These are phyloP conservation scores for Ceratocystis destructans DNA, from an alignment of 2,329 filamentous ascomycete species.

Conservation along the genomic window DNA sequence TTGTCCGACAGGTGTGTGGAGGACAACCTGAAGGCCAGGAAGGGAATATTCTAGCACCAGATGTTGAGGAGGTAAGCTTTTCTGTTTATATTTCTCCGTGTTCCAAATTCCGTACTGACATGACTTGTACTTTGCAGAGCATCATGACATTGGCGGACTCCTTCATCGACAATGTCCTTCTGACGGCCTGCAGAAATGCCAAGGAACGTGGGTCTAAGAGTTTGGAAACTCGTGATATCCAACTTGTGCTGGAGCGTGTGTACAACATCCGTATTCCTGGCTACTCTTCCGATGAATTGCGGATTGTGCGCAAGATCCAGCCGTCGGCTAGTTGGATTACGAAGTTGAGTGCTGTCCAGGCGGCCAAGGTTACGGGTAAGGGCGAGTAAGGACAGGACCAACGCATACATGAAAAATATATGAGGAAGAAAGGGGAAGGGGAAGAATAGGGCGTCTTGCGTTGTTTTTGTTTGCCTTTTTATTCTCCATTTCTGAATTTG, in stretches of 20 bases:
- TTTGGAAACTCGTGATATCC: slow-evolving; percentile 76
- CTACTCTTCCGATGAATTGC: slow-evolving; percentile 84
- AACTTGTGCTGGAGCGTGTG: slow-evolving; percentile 67
- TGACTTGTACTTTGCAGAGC: slow-evolving; percentile 38
- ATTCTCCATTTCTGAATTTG: not conserved
- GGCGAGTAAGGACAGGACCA: slow-evolving; percentile 40
- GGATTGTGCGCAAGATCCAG: slow-evolving; percentile 86
- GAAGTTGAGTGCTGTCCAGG: slow-evolving; percentile 95
- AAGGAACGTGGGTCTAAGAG: slow-evolving; percentile 85
- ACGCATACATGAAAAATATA: slow-evolving; percentile 40
- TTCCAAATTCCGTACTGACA: not conserved
- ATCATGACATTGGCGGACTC: slow-evolving; percentile 82
- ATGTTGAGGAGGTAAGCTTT: slow-evolving; percentile 76
- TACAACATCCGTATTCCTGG: slow-evolving; percentile 90
- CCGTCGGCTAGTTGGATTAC: slow-evolving; percentile 80
- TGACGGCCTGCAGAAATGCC: slow-evolving; percentile 75
- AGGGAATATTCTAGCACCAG: slow-evolving; percentile 67
- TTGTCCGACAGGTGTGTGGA: slow-evolving; percentile 86
- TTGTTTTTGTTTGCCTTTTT: not conserved
- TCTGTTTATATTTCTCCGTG: not conserved
- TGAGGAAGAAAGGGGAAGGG: slow-evolving; percentile 21
- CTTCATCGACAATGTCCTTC: slow-evolving; percentile 84
- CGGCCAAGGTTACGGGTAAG: slow-evolving; percentile 66
- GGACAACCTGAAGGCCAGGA: slow-evolving; percentile 58
- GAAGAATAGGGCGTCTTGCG: not conserved